phyloP scores from a whole-genome alignment of 305 asterid genomes.

The Fraxinus greggii region DNA sequence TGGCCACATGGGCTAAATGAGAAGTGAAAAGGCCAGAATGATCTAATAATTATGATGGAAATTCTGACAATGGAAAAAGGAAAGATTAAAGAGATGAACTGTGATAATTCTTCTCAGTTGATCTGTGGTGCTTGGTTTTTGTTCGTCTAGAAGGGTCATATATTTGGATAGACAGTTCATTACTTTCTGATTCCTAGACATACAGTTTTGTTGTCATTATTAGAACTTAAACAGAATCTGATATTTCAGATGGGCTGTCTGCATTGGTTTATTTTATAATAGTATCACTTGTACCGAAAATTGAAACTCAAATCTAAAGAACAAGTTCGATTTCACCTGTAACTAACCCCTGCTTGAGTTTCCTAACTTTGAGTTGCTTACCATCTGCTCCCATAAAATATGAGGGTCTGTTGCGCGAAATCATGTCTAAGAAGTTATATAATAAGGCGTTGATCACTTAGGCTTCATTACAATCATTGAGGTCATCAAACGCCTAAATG shows the following conservation, averaged over 20 bases:
- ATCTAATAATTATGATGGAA: not conserved
- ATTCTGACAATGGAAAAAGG: not conserved
- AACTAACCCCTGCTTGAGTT: not conserved
- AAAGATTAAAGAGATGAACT: not conserved
- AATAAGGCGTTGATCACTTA: not conserved
- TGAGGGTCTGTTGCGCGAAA: not conserved
- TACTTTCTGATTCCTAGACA: not conserved
- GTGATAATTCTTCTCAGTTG: not conserved
- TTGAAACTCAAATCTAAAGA: not conserved
- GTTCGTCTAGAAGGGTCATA: not conserved
- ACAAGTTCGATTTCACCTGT: not conserved
- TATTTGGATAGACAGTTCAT: not conserved
- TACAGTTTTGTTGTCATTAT: not conserved
- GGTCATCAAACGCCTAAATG: not conserved
- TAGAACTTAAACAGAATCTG: not conserved
- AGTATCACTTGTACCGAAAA: not conserved
- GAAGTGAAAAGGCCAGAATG: not conserved
- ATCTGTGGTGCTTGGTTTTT: not conserved
- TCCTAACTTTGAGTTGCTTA: not conserved
- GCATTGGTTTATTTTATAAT: not conserved
- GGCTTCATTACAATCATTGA: not conserved
- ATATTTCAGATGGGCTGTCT: not conserved
- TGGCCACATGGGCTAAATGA: not conserved
- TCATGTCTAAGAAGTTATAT: not conserved
- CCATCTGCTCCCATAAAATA: not conserved